phyloP scores from a whole-genome alignment of 176 grass and related monocot species.

The Elymus sibiricus region DNA sequence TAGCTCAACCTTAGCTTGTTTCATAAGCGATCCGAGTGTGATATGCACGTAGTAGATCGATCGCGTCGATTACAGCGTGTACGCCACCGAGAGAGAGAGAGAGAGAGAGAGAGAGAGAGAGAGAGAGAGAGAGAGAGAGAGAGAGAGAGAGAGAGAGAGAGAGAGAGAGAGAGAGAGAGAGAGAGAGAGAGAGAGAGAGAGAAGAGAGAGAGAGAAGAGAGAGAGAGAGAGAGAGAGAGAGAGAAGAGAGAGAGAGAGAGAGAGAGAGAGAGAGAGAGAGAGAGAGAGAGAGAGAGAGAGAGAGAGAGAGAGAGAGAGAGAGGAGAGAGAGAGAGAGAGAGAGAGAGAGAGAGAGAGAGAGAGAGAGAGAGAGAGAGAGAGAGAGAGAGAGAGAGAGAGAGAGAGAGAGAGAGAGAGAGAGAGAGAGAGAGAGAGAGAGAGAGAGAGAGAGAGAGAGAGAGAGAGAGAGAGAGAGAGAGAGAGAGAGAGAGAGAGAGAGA shows the following conservation, averaged over 20 bases:
- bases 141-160: too few relatives aligned
- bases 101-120: too few relatives aligned
- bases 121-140: too few relatives aligned
- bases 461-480: neutral
- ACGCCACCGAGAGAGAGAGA: neutral
- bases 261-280: too few relatives aligned
- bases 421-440: neutral
- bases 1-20: neutral
- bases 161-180: too few relatives aligned
- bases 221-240: too few relatives aligned
- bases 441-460: neutral
- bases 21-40: neutral
- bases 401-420: neutral
- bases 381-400: neutral
- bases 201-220: too few relatives aligned
- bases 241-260: too few relatives aligned
- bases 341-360: neutral
- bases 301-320: too few relatives aligned
- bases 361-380: neutral
- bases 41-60: neutral
- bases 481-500: neutral
- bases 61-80: neutral
- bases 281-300: too few relatives aligned
- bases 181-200: too few relatives aligned
- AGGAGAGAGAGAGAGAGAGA: neutral